Conservation (phyloP, 257 asterid genomes). For the Prunella vulgaris region DNA sequence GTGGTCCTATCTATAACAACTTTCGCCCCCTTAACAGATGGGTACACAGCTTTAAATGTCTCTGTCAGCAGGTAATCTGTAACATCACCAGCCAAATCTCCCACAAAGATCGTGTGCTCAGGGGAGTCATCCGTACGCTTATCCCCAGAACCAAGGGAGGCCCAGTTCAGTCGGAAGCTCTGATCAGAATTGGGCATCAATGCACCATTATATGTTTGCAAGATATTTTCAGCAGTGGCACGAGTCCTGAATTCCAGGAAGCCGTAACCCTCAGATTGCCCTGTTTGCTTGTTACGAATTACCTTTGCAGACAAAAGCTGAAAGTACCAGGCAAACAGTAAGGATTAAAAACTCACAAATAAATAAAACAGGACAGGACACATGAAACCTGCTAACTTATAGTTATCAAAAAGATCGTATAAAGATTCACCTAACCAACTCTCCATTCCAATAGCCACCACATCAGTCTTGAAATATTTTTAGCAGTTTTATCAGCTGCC, state of each 20-base stretch:
- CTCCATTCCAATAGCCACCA: no score
- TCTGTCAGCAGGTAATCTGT: constrained; percentile 66
- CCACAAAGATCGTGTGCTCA: constrained; percentile 75
- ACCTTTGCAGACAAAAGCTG: constrained; percentile 71
- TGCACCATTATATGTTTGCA: constrained; percentile 64
- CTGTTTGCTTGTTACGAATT: constrained; percentile 65
- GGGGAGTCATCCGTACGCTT: constrained; percentile 68
- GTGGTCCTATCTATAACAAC: constrained; percentile 76
- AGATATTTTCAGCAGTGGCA: constrained; percentile 57
- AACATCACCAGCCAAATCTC: constrained; percentile 88
- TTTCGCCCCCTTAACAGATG: constrained; percentile 79
- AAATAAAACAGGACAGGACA: background rate
- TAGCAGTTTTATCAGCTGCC: background rate
- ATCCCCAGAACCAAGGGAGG: constrained; percentile 75
- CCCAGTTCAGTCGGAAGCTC: constrained; percentile 75
- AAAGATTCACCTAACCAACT: background rate
- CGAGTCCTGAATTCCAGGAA: constrained; percentile 69
- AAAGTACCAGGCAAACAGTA: constrained; percentile 4
- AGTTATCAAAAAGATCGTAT: background rate
- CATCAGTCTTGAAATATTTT: background rate
- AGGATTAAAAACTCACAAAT: background rate
- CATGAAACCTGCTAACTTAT: background rate
- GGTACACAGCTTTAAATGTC: constrained; percentile 56
- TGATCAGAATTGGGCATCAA: constrained; percentile 67
- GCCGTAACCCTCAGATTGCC: constrained; percentile 86